Percentiles rank a stretch among this genome's conserved stretches.
Evolutionary conservation across 495 filamentous ascomycete genomes (phyloP).

Genomic region (Thozetella sp.): DNA sequence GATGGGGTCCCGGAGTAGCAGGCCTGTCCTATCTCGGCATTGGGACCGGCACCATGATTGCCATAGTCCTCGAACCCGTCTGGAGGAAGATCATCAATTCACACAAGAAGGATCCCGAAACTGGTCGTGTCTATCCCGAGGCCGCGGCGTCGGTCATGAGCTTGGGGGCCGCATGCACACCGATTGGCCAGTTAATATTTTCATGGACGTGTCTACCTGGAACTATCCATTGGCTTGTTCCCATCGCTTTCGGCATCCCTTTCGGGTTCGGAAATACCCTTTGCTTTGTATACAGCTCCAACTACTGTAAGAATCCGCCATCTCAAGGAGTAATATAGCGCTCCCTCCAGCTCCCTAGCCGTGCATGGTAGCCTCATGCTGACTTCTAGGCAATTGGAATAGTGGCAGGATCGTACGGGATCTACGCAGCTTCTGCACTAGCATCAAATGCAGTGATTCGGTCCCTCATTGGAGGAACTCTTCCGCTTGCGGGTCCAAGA

Average conservation of each 20-base stretch:
- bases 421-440: slow-evolving; percentile 76
- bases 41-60: slow-evolving; percentile 69
- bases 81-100: slow-evolving; percentile 72
- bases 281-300: slow-evolving; percentile 80
- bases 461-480: slow-evolving; percentile 64
- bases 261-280: slow-evolving; percentile 79
- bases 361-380: no score
- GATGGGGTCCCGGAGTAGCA: slow-evolving; percentile 71
- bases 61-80: slow-evolving; percentile 69
- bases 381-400: no score
- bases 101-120: slow-evolving; percentile 68
- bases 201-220: slow-evolving; percentile 77
- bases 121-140: slow-evolving; percentile 69
- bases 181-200: slow-evolving; percentile 77
- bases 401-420: slow-evolving; percentile 78
- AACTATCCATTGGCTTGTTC: slow-evolving; percentile 73
- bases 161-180: slow-evolving; percentile 67
- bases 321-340: no score
- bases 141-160: slow-evolving; percentile 73
- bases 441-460: slow-evolving; percentile 76
- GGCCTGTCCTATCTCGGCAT: slow-evolving; percentile 85
- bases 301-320: slow-evolving; percentile 64
- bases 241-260: slow-evolving; percentile 75
- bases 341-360: no score
- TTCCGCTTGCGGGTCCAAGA: slow-evolving; percentile 72